Percentiles rank a stretch among this genome's conserved stretches.
Evolutionary conservation across 1,284 basidiomycete genomes (phyloP).

Genomic region (Gymnopus androsaceus): DNA sequence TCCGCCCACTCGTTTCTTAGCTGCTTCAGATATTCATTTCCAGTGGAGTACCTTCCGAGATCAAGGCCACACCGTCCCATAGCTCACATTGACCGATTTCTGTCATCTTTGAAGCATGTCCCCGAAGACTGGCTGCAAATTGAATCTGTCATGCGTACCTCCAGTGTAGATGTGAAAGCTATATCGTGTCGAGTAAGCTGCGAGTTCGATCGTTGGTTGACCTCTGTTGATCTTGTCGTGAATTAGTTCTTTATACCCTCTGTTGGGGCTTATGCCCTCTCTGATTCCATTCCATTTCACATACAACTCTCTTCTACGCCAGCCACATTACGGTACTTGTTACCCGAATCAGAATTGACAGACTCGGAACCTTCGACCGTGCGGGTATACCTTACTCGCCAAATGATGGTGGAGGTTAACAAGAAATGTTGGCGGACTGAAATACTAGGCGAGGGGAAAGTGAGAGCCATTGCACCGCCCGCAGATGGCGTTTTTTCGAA

Average conservation of each 20-base stretch:
- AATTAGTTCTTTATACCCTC: conserved; percentile 37
- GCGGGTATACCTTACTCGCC: conserved; percentile 36
- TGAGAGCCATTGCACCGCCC: conserved; percentile 36
- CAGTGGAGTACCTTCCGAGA: conserved; percentile 33
- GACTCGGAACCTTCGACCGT: conserved; percentile 21
- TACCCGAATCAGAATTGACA: conserved; percentile 27
- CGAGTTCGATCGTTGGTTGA: neutral
- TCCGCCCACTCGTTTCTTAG: no score
- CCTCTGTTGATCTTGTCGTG: neutral
- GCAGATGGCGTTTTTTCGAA: neutral
- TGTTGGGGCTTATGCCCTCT: conserved; percentile 34
- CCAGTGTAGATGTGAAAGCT: conserved; percentile 25
- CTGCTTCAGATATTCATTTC: conserved; percentile 25
- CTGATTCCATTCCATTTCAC: conserved; percentile 42
- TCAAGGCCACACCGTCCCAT: conserved; percentile 36
- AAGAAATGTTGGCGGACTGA: conserved; percentile 34
- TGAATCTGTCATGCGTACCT: conserved; percentile 32
- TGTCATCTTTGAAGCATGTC: conserved; percentile 42
- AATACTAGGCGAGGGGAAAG: conserved; percentile 34
- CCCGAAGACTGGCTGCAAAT: conserved; percentile 52
- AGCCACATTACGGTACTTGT: conserved; percentile 33
- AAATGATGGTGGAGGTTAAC: conserved; percentile 37
- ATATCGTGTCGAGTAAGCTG: conserved; percentile 47
- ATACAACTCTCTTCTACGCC: conserved; percentile 37
- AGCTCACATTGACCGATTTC: conserved; percentile 30